Conservation (phyloP, 2,329 filamentous ascomycete species). For the Myriosclerotinia scirpicola region DNA sequence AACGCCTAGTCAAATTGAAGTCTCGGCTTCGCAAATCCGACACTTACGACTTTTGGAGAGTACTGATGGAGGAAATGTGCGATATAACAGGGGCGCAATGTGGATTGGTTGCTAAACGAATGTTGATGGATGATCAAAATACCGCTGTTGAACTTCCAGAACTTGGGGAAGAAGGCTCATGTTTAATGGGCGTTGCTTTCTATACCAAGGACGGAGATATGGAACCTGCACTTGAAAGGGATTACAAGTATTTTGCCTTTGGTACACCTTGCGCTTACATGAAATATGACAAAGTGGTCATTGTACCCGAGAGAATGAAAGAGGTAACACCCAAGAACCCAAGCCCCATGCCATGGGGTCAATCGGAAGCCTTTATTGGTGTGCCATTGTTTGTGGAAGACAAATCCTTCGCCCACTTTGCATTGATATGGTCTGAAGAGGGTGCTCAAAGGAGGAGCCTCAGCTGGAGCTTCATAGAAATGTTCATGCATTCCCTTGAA, state of each 20-base stretch:
- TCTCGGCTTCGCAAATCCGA: slow-evolving; percentile 51
- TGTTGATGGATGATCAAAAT: slow-evolving; percentile 58
- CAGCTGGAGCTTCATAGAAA: slow-evolving; percentile 66
- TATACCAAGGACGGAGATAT: slow-evolving; percentile 63
- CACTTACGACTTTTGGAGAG: slow-evolving; percentile 62
- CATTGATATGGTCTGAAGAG: slow-evolving; percentile 68
- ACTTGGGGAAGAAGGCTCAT: slow-evolving; percentile 59
- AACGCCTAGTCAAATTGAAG: slow-evolving; percentile 61
- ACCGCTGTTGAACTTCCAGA: slow-evolving; percentile 60
- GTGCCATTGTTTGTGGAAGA: slow-evolving; percentile 64
- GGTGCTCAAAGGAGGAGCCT: slow-evolving; percentile 56
- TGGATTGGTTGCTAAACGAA: slow-evolving; percentile 65
- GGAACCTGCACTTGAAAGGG: slow-evolving; percentile 53
- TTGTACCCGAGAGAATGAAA: slow-evolving; percentile 62
- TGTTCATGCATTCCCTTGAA: slow-evolving; percentile 67
- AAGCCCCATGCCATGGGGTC: slow-evolving; percentile 54
- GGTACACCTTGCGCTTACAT: slow-evolving; percentile 64
- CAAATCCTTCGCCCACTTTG: slow-evolving; percentile 69
- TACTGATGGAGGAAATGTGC: slow-evolving; percentile 63
- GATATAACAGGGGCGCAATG: slow-evolving; percentile 64
- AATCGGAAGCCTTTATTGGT: slow-evolving; percentile 65
- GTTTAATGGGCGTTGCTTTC: slow-evolving; percentile 63
- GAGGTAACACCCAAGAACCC: slow-evolving; percentile 61
- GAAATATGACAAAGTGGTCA: slow-evolving; percentile 69
- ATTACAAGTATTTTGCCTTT: slow-evolving; percentile 65